These are phyloP conservation scores for Suhomyces sp. DNA, from an alignment of 805 yeast species.

Conservation along the genomic window DNA sequence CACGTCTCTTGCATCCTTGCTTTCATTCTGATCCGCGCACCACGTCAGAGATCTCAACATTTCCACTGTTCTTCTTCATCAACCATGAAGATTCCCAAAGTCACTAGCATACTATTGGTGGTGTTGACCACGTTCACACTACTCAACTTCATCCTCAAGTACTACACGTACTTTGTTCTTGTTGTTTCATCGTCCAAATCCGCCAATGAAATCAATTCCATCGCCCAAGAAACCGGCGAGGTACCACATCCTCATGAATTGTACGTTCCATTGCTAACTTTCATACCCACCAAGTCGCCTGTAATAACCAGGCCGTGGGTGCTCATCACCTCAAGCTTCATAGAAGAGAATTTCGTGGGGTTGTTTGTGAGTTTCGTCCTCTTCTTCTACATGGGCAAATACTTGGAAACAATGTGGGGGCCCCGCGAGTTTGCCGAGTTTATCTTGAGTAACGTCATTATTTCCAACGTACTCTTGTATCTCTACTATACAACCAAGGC, in stretches of 20 bases:
- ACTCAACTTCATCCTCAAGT: conserved; percentile 33
- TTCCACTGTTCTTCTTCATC: background rate
- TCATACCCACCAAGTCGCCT: conserved; percentile 44
- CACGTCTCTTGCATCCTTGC: background rate
- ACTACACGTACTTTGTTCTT: conserved; percentile 37
- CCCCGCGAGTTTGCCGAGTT: conserved; percentile 49
- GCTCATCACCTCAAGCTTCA: conserved; percentile 43
- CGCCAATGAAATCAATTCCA: conserved; percentile 18
- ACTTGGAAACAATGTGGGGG: conserved; percentile 67
- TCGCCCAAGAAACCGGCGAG: conserved; percentile 33
- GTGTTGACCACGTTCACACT: conserved; percentile 28
- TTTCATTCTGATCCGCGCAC: background rate
- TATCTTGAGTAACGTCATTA: conserved; percentile 32
- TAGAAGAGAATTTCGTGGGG: conserved; percentile 43
- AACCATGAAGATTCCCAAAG: conserved; percentile 32
- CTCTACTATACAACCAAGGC: conserved; percentile 18
- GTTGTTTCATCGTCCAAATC: conserved; percentile 29
- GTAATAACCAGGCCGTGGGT: conserved; percentile 49
- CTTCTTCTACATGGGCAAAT: conserved; percentile 54
- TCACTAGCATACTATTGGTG: conserved; percentile 33
- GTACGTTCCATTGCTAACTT: conserved; percentile 49
- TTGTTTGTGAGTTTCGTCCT: conserved; percentile 35
- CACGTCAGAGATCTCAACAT: background rate
- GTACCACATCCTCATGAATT: conserved; percentile 45
- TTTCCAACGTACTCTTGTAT: conserved; percentile 36